Evolutionary conservation across 305 asterid species (phyloP).

Genomic region (Fraxinus baroniana): DNA sequence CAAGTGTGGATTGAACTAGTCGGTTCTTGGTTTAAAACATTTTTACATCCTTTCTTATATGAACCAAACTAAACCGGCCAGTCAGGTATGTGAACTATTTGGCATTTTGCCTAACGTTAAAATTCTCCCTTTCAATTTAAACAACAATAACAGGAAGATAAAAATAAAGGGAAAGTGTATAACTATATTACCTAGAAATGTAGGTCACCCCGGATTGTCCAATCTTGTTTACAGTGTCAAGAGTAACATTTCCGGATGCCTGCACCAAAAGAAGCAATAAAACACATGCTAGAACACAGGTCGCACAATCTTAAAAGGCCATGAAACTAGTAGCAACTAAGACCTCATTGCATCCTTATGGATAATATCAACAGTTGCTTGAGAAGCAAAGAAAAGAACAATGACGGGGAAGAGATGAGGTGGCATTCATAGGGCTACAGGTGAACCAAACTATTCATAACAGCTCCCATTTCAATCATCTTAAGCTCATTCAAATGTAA

Average conservation of each 20-base stretch:
- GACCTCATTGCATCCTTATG: not conserved
- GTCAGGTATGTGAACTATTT: not conserved
- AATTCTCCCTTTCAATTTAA: not conserved
- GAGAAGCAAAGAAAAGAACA: not conserved
- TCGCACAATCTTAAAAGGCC: constrained; percentile 2
- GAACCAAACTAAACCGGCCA: not conserved
- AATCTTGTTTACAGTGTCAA: constrained; percentile 78
- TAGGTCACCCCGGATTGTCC: constrained; percentile 96
- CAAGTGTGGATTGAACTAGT: not conserved
- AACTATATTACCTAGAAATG: constrained; percentile 74
- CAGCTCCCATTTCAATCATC: not conserved
- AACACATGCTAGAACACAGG: constrained; percentile 20
- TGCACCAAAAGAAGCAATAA: constrained; percentile 30
- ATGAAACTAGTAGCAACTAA: not conserved
- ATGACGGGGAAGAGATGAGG: not conserved
- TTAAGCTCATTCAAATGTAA: not conserved
- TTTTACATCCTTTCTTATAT: not conserved
- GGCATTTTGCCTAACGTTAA: not conserved
- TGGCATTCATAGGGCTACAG: not conserved
- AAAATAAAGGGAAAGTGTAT: not conserved
- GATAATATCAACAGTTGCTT: not conserved
- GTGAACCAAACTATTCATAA: not conserved
- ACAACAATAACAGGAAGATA: not conserved
- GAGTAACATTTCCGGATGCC: constrained; percentile 99
- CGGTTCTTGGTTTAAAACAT: not conserved